A percentile compares a stretch with the other conserved stretches of the same genome.
Conservation (phyloP, 768 basidiomycete species). For the Tremella yokohamensis region DNA sequence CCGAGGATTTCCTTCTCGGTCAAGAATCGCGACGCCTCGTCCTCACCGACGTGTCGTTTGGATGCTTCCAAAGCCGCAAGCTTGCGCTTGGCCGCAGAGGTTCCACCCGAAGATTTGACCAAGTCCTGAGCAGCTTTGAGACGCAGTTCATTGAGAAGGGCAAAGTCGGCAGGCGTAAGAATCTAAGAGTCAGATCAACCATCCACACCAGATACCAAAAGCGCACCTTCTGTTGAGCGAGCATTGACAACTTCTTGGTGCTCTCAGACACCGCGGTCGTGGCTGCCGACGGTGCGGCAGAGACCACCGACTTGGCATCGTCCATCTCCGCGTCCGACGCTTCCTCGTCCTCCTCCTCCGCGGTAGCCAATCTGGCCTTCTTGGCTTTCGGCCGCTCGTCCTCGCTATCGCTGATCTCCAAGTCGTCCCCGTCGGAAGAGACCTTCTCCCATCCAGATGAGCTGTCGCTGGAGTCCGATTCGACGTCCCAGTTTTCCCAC, state of each 20-base stretch:
- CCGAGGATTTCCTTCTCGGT: slow-evolving; percentile 91
- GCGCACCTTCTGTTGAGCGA: slow-evolving; percentile 50
- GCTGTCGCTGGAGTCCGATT: slow-evolving; percentile 50
- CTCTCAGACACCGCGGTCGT: slow-evolving; percentile 38
- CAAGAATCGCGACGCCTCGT: slow-evolving; percentile 63
- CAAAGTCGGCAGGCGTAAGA: slow-evolving; percentile 94
- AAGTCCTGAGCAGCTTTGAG: slow-evolving; percentile 70
- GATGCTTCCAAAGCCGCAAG: slow-evolving; percentile 72
- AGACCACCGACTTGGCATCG: slow-evolving; percentile 46
- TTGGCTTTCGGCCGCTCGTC: slow-evolving; percentile 58
- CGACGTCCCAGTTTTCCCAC: slow-evolving; percentile 88
- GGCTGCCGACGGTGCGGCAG: slow-evolving; percentile 37
- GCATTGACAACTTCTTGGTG: slow-evolving; percentile 46
- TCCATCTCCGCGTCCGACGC: slow-evolving; percentile 43
- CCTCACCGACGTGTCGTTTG: slow-evolving; percentile 57
- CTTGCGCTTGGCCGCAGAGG: slow-evolving; percentile 76
- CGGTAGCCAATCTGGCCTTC: slow-evolving; percentile 13
- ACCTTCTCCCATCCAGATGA: slow-evolving; percentile 78
- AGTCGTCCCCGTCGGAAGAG: slow-evolving; percentile 62
- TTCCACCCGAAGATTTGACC: slow-evolving; percentile 66
- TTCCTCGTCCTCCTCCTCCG: slow-evolving; percentile 32
- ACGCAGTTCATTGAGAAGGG: slow-evolving; percentile 79
- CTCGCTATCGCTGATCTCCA: slow-evolving; percentile 83
- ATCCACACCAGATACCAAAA: neutral
- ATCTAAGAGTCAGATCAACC: slow-evolving; percentile 59